Evolutionary conservation across 257 asterid species (phyloP).

Genomic region (Coffea canephora): DNA sequence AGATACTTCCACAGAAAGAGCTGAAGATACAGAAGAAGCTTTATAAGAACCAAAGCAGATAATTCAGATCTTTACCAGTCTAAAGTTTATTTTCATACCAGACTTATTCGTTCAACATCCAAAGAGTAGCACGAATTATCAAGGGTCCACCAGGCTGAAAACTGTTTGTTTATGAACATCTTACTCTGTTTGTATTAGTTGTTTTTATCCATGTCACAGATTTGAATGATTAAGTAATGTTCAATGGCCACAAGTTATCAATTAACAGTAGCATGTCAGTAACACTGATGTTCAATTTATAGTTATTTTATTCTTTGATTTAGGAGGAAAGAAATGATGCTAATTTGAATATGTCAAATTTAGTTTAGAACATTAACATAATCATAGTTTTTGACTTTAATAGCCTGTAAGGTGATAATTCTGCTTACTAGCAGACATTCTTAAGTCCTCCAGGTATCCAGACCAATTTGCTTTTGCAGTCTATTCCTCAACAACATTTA

Average conservation of each 20-base stretch:
- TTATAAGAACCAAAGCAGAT: conserved; percentile 20
- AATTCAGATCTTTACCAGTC: not conserved
- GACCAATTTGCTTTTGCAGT: not conserved
- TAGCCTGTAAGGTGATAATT: not conserved
- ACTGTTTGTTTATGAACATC: not conserved
- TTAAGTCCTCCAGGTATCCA: not conserved
- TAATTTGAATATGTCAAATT: not conserved
- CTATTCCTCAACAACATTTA: not conserved
- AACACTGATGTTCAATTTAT: not conserved
- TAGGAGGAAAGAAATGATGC: not conserved
- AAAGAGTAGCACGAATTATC: not conserved
- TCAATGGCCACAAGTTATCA: not conserved
- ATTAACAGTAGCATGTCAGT: not conserved
- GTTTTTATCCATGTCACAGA: not conserved
- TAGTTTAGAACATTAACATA: not conserved
- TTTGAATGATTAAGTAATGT: not conserved
- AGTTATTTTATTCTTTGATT: not conserved
- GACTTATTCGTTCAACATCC: conserved; percentile 1
- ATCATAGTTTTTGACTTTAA: not conserved
- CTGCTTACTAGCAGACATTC: not conserved
- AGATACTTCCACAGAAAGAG: conserved; percentile 92
- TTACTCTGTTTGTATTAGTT: not conserved
- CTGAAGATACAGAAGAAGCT: conserved; percentile 47
- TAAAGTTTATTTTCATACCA: not conserved
- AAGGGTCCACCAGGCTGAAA: not conserved